Conservation (phyloP, 768 basidiomycete species). For the Boletus sp. region DNA sequence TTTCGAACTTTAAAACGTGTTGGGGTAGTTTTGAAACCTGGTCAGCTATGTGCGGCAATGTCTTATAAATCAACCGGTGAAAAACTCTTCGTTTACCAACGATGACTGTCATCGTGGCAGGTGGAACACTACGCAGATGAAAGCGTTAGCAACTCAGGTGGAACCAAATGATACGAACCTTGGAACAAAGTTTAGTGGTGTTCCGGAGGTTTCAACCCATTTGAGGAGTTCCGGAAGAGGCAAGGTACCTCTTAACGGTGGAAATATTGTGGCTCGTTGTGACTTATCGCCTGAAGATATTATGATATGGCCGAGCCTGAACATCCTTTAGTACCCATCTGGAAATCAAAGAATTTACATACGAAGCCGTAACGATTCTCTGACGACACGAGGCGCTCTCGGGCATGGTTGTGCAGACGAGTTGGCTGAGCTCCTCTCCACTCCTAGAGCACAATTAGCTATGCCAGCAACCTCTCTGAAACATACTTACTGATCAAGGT, state of each 20-base stretch:
- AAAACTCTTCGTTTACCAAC: slow-evolving; percentile 35
- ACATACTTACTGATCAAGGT: slow-evolving; percentile 36
- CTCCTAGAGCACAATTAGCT: slow-evolving; percentile 18
- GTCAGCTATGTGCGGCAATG: slow-evolving; percentile 22
- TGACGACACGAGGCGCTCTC: slow-evolving; percentile 1
- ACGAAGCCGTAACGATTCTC: slow-evolving; percentile 42
- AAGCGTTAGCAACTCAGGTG: neutral
- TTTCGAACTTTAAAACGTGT: slow-evolving; percentile 40
- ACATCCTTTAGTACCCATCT: slow-evolving; percentile 4
- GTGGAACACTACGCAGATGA: slow-evolving; percentile 37
- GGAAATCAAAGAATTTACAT: slow-evolving; percentile 1
- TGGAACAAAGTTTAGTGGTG: slow-evolving; percentile 46
- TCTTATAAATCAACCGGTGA: slow-evolving; percentile 51
- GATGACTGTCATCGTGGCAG: slow-evolving; percentile 30
- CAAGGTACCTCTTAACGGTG: slow-evolving; percentile 46
- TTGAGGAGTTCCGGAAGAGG: slow-evolving; percentile 42
- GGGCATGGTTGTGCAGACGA: slow-evolving; percentile 6
- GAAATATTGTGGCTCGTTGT: slow-evolving; percentile 39
- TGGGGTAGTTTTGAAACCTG: slow-evolving; percentile 8
- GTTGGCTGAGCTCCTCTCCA: slow-evolving; percentile 12
- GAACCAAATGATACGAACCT: slow-evolving; percentile 37
- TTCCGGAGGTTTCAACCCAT: slow-evolving; percentile 40
- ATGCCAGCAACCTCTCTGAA: neutral
- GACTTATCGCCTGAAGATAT: slow-evolving; percentile 38
- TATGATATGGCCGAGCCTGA: slow-evolving; percentile 63